Evolutionary conservation across 2,329 filamentous ascomycete species (phyloP), one percentile per base, ranked within the genome.

Genomic region (Ophiostoma angusticollis): DNA sequence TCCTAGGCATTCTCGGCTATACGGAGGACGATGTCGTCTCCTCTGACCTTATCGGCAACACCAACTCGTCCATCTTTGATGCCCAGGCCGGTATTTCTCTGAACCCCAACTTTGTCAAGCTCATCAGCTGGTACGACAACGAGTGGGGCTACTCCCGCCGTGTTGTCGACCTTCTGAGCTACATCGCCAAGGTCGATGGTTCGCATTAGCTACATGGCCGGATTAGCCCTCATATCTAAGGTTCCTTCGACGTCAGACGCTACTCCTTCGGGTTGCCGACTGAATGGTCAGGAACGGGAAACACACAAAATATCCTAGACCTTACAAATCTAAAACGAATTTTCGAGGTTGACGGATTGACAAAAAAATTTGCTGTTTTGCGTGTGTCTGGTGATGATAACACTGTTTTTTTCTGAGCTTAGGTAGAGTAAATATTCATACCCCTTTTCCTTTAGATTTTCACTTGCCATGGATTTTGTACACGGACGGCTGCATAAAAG

Each of bases 121-220:
- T 98, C 48, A 82, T 95, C 63, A 80, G 80, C 57, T 96, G 89
- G 91, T 94, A 94, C 70, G 86, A 94, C 76, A 96, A 96, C 76
- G 89, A 96, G 78, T 95, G 87, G 86, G 91, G 87, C 60, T 96
- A 98, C 82, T 93, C 84, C 65, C 87, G 87, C 72, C 91, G 83
- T 78, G 83, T 87, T 57, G 70, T 87, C 53, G 83, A 91, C 68
- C 81, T 91, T 56, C 61, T 76, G 61, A 70, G 72, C 66, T 81
- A 86, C 72, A 74, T 87, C 56, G 70, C 81, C 65, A 83, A 84
- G 73, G 78, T 80, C 50, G 83, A 87, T 57, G 72, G 59, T 56
- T 58, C 61, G 60, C 66, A 72, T 54, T 71, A 66, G 35, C 39
- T 45, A 31, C 42, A 42, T 42, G 42, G 41, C 19, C 41, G 31